Evolutionary conservation across 2,329 filamentous ascomycete genomes (phyloP), one percentile per base, ranked within the genome.

Genomic region (Fusarium begoniae): DNA sequence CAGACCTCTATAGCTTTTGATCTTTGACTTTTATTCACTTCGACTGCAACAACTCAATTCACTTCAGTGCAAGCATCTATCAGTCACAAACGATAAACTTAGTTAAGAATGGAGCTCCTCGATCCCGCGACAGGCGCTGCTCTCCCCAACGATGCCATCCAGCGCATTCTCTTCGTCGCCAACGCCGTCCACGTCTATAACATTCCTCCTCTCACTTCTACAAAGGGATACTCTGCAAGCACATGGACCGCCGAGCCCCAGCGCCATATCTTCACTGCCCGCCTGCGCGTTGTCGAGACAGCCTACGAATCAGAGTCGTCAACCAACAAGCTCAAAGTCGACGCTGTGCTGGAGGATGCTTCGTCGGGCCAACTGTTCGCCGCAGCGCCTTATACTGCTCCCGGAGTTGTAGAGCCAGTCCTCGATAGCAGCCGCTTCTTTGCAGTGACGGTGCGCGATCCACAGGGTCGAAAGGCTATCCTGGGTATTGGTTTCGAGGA

Each of bases 401-500:
- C 87, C 5, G 86, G 86, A 24, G 89, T 88, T 12, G 93, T 98
- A 53, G 93, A 96, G 83, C 89, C 94, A 75, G 93, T 93, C 26
- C 85, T 93, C 28, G 94, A 97, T 81, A 94, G 91, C 79, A 91
- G 90, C 69, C 90, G 94, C 40, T 97, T 97, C 87, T 97, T 97
- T 80, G 94, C 94, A 11, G 81, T 97, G 41, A 88, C 93, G 20
- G 94, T 97, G 3, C 90, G 94, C 66, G 94, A 95, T 70, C 92
- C 91, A 41, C 88, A 89, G 45, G 91, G 93, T 4, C 88, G 92
- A 76, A 95, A 94, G 81, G 94, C 95, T 17, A 89, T 93, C 51
- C 84, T 98, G 67, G 94, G 95, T 15, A 90, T 97, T 74, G 95
- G 94, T 15, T 97, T 97, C 80, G 94, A 97, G 85, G 94, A 97